Base-by-base conservation (phyloP, 805 yeast genomes). In the Teunomyces pallodes region DNA sequence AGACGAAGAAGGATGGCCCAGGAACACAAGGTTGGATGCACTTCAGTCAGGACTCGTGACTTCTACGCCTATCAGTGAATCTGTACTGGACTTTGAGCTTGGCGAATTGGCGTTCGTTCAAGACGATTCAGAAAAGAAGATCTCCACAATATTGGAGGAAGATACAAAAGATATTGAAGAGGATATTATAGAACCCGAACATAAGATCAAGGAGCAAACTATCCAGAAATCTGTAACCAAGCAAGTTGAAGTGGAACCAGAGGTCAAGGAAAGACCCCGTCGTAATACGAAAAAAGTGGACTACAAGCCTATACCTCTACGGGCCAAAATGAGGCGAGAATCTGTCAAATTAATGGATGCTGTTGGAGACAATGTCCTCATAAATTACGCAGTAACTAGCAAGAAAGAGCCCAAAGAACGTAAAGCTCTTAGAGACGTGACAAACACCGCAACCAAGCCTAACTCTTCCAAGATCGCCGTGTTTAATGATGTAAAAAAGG, bases 301-400 rank as follows among this genome's bases (percentile, higher is more conserved):
- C 60, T 88, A 88, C 56, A 81, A 82, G 14, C 72, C 82, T 30
- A 90, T 90, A 0, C 82, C 91, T 1, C 63, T 86, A 46, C 71
- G 86, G 35, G 79, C 76, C 12, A 87, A 86, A 59, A 75, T 85
- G 84, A 77, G 95, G 59, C 74, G 92, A 54, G 82, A 81, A 30
- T 72, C 83, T 0, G 84, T 71, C 28, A 74, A 75, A 52, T 67
- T 83, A 39, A 81, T 80, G 2, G 87, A 82, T 61, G 90, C 90
- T 1, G 81, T 84, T 0, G 70, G 65, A 6, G 70, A 64, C 26
- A 61, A 62, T 42, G 64, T 57, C 14, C 52, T 57, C 42, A 58
- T 51, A 29, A 56, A 47, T 29, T 51, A 47, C 42, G 50, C 47
- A 9, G 50, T 28, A 27, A 27, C 38, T 43, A 46, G 27, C 32